phyloP scores from a whole-genome alignment of 805 yeast species.

The Teunomyces funiuensis region DNA sequence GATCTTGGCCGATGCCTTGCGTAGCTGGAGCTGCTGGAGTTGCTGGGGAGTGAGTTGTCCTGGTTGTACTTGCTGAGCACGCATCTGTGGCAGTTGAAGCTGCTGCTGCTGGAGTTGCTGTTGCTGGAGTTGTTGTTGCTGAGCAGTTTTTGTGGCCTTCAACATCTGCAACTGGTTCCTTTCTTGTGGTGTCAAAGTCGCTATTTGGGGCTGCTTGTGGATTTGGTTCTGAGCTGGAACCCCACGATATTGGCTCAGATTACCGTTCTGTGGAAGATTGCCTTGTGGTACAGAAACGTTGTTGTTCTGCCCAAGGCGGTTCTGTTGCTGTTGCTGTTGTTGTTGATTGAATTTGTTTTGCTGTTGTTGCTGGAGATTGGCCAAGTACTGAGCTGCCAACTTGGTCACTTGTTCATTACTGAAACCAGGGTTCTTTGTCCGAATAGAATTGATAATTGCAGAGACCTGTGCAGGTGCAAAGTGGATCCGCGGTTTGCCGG shows the following conservation, averaged over 20 bases:
- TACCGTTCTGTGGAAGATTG: slow-evolving; percentile 8
- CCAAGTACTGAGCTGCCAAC: slow-evolving; percentile 62
- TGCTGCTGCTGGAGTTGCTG: slow-evolving; percentile 18
- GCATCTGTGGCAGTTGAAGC: slow-evolving; percentile 16
- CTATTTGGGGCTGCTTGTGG: slow-evolving; percentile 28
- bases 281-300: slow-evolving; percentile 4
- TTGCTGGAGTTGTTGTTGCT: slow-evolving; percentile 24
- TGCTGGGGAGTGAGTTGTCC: neutral
- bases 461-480: slow-evolving; percentile 65
- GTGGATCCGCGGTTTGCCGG: slow-evolving; percentile 33
- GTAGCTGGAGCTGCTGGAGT: slow-evolving; percentile 10
- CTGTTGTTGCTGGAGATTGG: slow-evolving; percentile 56
- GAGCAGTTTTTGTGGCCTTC: slow-evolving; percentile 35
- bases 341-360: slow-evolving; percentile 28
- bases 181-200: slow-evolving; percentile 45
- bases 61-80: slow-evolving; percentile 12
- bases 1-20: slow-evolving; percentile 7
- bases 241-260: slow-evolving; percentile 1
- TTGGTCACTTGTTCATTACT: slow-evolving; percentile 64
- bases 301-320: slow-evolving; percentile 7
- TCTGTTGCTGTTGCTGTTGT: slow-evolving; percentile 23
- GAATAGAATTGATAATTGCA: slow-evolving; percentile 62
- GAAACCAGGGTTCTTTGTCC: slow-evolving; percentile 61
- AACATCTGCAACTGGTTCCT: slow-evolving; percentile 41
- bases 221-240: slow-evolving; percentile 2